phyloP scores from a whole-genome alignment of 768 basidiomycete species.

The Jaapia argillacea region DNA sequence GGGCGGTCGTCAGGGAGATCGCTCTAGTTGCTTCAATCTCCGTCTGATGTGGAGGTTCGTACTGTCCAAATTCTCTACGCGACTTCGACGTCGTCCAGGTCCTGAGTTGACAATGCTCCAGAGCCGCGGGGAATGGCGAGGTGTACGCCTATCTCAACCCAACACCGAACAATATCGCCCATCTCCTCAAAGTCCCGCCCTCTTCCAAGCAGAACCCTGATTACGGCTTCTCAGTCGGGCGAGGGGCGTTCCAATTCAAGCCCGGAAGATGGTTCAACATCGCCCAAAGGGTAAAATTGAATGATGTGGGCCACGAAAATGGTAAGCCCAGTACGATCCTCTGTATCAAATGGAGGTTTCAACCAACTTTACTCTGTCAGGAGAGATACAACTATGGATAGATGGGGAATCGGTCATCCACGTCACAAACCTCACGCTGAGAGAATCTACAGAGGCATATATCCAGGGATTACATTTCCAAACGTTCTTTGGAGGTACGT shows the following conservation, averaged over 20 bases:
- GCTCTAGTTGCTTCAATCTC: constrained; percentile 60
- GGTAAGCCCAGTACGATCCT: constrained; percentile 29
- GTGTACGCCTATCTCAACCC: constrained; percentile 63
- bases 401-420: constrained; percentile 49
- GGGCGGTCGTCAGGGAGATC: constrained; percentile 51
- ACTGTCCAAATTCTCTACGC: not conserved
- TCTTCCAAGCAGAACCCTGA: constrained; percentile 35
- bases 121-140: constrained; percentile 46
- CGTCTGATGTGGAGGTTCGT: constrained; percentile 68
- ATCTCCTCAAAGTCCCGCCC: constrained; percentile 38
- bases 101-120: constrained; percentile 12
- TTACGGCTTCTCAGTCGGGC: constrained; percentile 59
- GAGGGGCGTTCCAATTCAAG: constrained; percentile 53
- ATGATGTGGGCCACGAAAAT: constrained; percentile 46
- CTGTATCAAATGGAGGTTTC: too few species aligned
- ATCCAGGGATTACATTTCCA: constrained; percentile 68
- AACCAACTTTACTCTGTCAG: too few species aligned
- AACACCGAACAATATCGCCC: constrained; percentile 29
- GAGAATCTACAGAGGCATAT: constrained; percentile 25
- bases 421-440: constrained; percentile 37
- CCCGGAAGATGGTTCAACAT: constrained; percentile 58
- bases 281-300: constrained; percentile 52
- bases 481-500: constrained; percentile 69
- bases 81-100: not conserved
- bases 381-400: constrained; percentile 57